Percentiles rank a stretch among this genome's conserved stretches.
phyloP scores from a whole-genome alignment of 225 moss, liverwort and hornwort species.

The Antitrichia curtipendula region DNA sequence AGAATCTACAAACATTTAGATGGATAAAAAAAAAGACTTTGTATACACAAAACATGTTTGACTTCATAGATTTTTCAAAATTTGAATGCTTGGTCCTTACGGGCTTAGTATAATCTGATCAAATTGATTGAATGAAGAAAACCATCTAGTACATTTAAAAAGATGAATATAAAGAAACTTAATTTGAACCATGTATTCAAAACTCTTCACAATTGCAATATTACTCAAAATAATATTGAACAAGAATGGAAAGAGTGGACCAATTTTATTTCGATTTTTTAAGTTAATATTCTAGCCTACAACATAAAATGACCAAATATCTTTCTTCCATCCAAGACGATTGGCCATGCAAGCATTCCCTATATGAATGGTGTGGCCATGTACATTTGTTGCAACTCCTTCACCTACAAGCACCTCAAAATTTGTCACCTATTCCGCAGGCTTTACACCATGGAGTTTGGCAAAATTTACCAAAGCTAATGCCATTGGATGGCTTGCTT shows the following conservation, averaged over 20 bases:
- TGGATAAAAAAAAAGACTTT: not conserved
- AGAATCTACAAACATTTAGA: not conserved
- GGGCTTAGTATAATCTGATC: not conserved
- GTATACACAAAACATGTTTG: rapidly evolving
- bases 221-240: not conserved
- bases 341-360: constrained; percentile 46
- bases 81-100: not conserved
- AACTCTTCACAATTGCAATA: not conserved
- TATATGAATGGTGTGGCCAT: constrained; percentile 35
- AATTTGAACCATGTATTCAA: not conserved
- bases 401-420: constrained; percentile 49
- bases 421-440: constrained; percentile 17
- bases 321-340: constrained; percentile 45
- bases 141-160: not conserved
- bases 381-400: constrained; percentile 25
- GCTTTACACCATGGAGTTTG: constrained; percentile 28
- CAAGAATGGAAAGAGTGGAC: not conserved
- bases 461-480: constrained; percentile 31
- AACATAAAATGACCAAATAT: not conserved
- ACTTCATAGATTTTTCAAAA: not conserved
- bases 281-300: not conserved
- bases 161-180: not conserved
- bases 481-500: constrained; percentile 52
- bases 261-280: not conserved
- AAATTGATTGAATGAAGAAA: not conserved